Percentiles rank a stretch among this genome's conserved stretches.
phyloP scores from a whole-genome alignment of 345 rosid species.

The Erodium maritimum region DNA sequence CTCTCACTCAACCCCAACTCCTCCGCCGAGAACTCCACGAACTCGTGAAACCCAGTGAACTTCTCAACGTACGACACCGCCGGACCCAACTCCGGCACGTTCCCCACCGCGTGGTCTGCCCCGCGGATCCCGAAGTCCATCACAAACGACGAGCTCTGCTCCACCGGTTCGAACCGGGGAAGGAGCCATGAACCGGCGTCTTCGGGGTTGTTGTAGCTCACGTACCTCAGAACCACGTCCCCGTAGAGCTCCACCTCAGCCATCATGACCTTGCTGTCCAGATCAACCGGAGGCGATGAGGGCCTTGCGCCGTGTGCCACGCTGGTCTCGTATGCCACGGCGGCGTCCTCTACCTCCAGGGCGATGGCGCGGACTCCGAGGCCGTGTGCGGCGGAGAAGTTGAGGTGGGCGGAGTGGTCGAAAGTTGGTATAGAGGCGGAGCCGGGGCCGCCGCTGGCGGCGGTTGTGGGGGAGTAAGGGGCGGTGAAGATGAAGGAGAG shows the following conservation, averaged over 20 bases:
- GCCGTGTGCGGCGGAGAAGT: too few species aligned
- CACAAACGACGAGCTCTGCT: constrained; percentile 48
- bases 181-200: constrained; percentile 20
- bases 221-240: constrained; percentile 69
- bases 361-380: too few species aligned
- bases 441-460: too few species aligned
- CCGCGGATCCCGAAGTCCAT: constrained; percentile 63
- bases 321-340: too few species aligned
- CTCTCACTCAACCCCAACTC: constrained; percentile 83
- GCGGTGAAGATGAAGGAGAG: too few species aligned
- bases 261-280: constrained; percentile 32
- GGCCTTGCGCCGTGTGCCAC: constrained; percentile 57
- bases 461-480: too few species aligned
- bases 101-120: constrained; percentile 87
- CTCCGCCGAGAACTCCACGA: constrained; percentile 84
- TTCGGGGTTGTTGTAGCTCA: constrained; percentile 28
- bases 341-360: too few species aligned
- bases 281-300: constrained; percentile 29
- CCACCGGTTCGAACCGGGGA: too few species aligned
- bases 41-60: constrained; percentile 85
- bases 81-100: constrained; percentile 60
- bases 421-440: too few species aligned
- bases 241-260: too few species aligned
- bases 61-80: constrained; percentile 50
- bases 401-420: too few species aligned